A percentile compares a stretch with the other conserved stretches of the same genome.
phyloP scores from a whole-genome alignment of 208 protist genomes.

The Leptomonas pyrrhocoris region DNA sequence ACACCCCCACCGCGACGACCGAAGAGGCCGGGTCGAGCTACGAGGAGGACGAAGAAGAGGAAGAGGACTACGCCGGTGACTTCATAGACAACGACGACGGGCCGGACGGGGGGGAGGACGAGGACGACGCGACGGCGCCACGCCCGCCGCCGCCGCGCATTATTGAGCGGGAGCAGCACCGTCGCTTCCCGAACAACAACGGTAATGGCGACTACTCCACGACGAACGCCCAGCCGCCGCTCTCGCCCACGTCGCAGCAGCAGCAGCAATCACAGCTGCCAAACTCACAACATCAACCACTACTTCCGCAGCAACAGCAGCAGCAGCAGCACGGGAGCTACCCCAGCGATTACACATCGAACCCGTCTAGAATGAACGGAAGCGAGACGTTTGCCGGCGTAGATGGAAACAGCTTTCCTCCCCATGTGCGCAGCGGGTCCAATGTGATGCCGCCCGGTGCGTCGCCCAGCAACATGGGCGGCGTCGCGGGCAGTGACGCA shows the following conservation, averaged over 20 bases:
- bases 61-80: conserved; percentile 31
- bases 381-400: background rate
- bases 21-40: conserved; percentile 74
- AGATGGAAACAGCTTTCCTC: background rate
- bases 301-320: conserved; percentile 20
- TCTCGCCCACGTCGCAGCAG: background rate
- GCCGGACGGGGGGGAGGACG: conserved; percentile 14
- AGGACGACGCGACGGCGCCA: conserved; percentile 21
- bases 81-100: conserved; percentile 29
- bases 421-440: background rate
- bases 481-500: conserved; percentile 16
- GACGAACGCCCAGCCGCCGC: background rate
- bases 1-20: conserved; percentile 76
- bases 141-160: conserved; percentile 67
- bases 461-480: conserved; percentile 3
- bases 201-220: conserved; percentile 23
- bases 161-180: conserved; percentile 87
- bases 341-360: conserved; percentile 6
- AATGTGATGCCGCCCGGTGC: background rate
- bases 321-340: conserved; percentile 19
- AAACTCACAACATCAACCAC: no score
- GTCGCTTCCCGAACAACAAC: conserved; percentile 32
- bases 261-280: conserved; percentile 15
- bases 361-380: background rate
- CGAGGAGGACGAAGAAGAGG: conserved; percentile 35